Conservation (phyloP, 129 eudicot genomes). For the Escallonia rubra region DNA sequence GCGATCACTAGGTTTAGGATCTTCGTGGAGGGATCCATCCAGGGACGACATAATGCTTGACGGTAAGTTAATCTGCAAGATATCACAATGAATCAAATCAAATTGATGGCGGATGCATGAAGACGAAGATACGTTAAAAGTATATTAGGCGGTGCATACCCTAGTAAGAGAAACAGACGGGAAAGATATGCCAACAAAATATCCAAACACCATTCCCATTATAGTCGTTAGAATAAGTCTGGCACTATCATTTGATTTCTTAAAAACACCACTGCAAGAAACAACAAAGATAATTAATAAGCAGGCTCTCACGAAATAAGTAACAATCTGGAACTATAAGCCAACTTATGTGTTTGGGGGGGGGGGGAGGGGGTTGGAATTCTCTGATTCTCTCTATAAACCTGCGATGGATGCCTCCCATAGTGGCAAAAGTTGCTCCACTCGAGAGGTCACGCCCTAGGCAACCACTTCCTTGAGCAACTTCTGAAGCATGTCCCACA, state of each 20-base stretch:
- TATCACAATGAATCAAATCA: slow-evolving; percentile 17
- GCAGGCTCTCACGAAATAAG: slow-evolving; percentile 1
- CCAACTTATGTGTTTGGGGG: background rate
- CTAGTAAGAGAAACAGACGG: slow-evolving; percentile 79
- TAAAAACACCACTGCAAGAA: slow-evolving; percentile 61
- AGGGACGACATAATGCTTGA: slow-evolving; percentile 63
- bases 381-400: slow-evolving; percentile 28
- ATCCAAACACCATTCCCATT: slow-evolving; percentile 89
- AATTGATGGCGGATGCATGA: background rate
- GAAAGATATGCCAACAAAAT: slow-evolving; percentile 88
- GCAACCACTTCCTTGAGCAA: slow-evolving; percentile 33
- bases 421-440: slow-evolving; percentile 34
- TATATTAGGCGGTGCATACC: slow-evolving; percentile 36
- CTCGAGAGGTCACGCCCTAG: slow-evolving; percentile 32
- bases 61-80: slow-evolving; percentile 65
- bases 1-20: slow-evolving; percentile 36
- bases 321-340: background rate
- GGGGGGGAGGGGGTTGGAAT: background rate
- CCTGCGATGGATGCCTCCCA: slow-evolving; percentile 86
- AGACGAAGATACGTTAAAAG: background rate
- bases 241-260: slow-evolving; percentile 77
- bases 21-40: slow-evolving; percentile 46
- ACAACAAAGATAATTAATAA: slow-evolving; percentile 7
- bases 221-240: slow-evolving; percentile 73
- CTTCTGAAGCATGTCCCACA: slow-evolving; percentile 13